Conservation (phyloP, 805 yeast genomes). For the Metschnikowia cerradonensis region DNA sequence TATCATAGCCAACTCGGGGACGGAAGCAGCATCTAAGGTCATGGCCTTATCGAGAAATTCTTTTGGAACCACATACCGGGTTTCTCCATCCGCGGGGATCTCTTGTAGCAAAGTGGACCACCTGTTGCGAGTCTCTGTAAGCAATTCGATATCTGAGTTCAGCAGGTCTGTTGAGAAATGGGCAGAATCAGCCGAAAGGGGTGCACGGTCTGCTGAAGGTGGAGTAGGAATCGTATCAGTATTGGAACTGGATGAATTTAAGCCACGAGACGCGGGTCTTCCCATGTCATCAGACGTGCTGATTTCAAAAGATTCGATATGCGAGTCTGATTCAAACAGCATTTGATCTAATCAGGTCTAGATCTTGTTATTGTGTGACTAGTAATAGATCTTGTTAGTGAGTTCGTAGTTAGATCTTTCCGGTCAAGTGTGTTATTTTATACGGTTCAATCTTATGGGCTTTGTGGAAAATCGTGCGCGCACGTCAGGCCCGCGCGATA, state of each 20-base stretch:
- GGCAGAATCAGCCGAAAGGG: not conserved
- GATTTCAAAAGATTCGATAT: not conserved
- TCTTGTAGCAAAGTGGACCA: slow-evolving; percentile 10
- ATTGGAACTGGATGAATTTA: not conserved
- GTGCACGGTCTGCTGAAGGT: not conserved
- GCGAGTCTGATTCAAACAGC: not conserved
- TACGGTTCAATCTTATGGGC: not conserved
- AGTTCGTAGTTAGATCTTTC: not conserved
- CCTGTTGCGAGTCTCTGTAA: slow-evolving; percentile 2
- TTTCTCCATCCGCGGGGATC: slow-evolving; percentile 40
- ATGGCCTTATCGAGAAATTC: slow-evolving; percentile 42
- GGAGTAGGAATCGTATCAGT: not conserved
- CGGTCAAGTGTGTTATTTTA: not conserved
- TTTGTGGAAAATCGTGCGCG: slow-evolving; percentile 6
- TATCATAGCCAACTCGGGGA: slow-evolving; percentile 23
- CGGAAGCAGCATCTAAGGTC: slow-evolving; percentile 16
- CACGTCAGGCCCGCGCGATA: not conserved
- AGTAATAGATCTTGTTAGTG: not conserved
- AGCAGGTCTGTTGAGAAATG: not conserved
- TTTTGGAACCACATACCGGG: slow-evolving; percentile 46
- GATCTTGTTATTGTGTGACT: not conserved
- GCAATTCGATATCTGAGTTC: not conserved
- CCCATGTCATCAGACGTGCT: not conserved
- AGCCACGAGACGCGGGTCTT: not conserved
- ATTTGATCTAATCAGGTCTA: not conserved